phyloP scores from a whole-genome alignment of 257 asterid species.

The Coffea canephora region DNA sequence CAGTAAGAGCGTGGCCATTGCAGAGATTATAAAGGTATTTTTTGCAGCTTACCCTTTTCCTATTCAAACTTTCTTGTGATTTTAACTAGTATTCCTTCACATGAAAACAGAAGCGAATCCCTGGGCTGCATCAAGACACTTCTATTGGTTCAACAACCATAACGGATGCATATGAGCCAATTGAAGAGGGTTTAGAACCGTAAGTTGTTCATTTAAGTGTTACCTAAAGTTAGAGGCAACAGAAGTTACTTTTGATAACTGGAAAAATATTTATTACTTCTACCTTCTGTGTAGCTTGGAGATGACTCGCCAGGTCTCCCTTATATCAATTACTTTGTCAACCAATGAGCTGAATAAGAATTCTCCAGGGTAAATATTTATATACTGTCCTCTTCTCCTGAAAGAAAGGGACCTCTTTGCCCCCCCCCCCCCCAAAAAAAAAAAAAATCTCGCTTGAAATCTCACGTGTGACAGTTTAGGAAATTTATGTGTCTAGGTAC shows the following conservation, averaged over 20 bases:
- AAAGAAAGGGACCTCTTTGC: neutral
- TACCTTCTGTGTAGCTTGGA: constrained; percentile 44
- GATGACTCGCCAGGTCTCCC: constrained; percentile 59
- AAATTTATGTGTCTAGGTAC: constrained; percentile 33
- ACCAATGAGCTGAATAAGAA: constrained; percentile 42
- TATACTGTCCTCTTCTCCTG: neutral
- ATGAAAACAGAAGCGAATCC: constrained; percentile 40
- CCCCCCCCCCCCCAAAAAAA: neutral
- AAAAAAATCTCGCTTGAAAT: neutral
- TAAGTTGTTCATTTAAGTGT: constrained; percentile 26
- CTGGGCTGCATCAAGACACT: constrained; percentile 48
- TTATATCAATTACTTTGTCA: constrained; percentile 50
- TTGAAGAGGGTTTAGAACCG: constrained; percentile 58
- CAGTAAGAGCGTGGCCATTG: constrained; percentile 54
- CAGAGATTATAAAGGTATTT: constrained; percentile 59
- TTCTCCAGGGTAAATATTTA: constrained; percentile 47
- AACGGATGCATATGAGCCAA: constrained; percentile 57
- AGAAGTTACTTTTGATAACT: neutral
- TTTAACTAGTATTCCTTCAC: neutral
- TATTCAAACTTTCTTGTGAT: neutral
- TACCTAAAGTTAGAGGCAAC: neutral
- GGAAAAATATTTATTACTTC: too few species aligned
- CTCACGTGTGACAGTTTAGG: constrained; percentile 3
- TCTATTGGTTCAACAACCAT: constrained; percentile 55
- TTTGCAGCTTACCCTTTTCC: neutral